These are phyloP conservation scores for Alternaria consortialis DNA, from an alignment of 2,329 filamentous ascomycete species.

Conservation along the genomic window DNA sequence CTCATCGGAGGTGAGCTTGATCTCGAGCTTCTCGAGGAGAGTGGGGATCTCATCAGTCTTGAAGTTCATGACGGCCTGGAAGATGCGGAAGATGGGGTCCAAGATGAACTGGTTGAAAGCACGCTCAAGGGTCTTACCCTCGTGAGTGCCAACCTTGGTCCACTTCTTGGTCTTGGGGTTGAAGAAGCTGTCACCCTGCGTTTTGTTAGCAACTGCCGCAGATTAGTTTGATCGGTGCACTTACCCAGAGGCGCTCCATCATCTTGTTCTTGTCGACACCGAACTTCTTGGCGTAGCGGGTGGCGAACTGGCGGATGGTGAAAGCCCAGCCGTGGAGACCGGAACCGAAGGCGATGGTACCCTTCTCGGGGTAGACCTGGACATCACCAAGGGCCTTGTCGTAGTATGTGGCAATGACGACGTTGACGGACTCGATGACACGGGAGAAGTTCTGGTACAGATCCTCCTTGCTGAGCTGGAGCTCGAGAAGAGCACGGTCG, in stretches of 20 bases:
- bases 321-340: conserved; percentile 99
- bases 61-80: conserved; percentile 96
- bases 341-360: conserved; percentile 98
- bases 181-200: conserved; percentile 95
- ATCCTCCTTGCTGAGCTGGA: conserved; percentile 98
- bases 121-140: conserved; percentile 93
- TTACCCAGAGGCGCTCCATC: conserved; percentile 99
- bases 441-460: conserved; percentile 99
- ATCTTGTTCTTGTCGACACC: conserved; percentile 99
- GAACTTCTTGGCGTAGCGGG: conserved; percentile 99
- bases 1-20: conserved; percentile 89
- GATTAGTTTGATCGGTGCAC: conserved; percentile 37
- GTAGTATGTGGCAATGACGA: conserved; percentile 98
- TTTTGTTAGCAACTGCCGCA: conserved; percentile 26
- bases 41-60: conserved; percentile 89
- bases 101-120: conserved; percentile 99
- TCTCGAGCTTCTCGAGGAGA: conserved; percentile 90
- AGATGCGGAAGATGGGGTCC: conserved; percentile 99
- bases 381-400: conserved; percentile 97
- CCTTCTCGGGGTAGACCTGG: conserved; percentile 97
- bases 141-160: conserved; percentile 84
- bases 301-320: conserved; percentile 97
- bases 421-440: conserved; percentile 99
- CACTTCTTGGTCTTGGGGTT: conserved; percentile 99
- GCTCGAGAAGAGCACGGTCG: conserved; percentile 98